Percentiles rank a stretch among this genome's conserved stretches.
These are phyloP conservation scores for Kwoniella mangroviensis DNA, from an alignment of 768 basidiomycete species.

Conservation along the genomic window DNA sequence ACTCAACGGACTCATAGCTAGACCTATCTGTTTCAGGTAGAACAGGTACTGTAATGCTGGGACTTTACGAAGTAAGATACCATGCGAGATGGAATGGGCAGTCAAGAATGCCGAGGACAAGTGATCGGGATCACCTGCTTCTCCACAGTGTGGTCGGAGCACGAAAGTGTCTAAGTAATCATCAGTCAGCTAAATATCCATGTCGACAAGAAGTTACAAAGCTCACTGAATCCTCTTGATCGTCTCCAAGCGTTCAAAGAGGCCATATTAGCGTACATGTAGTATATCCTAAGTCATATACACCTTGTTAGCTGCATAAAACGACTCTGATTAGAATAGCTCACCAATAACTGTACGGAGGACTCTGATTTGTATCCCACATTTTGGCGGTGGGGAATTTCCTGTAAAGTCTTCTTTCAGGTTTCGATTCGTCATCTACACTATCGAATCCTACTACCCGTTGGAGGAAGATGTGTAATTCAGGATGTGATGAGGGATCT, in stretches of 20 bases:
- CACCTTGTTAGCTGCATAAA: slow-evolving; percentile 8
- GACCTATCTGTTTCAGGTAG: slow-evolving; percentile 96
- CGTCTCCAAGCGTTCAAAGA: slow-evolving; percentile 93
- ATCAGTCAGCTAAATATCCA: slow-evolving; percentile 10
- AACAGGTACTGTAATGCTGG: slow-evolving; percentile 90
- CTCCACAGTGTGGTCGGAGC: slow-evolving; percentile 93
- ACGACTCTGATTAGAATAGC: slow-evolving; percentile 35
- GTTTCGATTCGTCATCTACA: slow-evolving; percentile 98
- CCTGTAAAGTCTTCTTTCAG: slow-evolving; percentile 84
- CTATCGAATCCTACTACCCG: slow-evolving; percentile 95
- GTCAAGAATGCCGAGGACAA: slow-evolving; percentile 94
- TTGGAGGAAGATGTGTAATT: slow-evolving; percentile 92
- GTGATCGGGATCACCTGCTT: slow-evolving; percentile 98
- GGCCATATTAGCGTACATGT: slow-evolving; percentile 95
- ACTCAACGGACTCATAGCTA: slow-evolving; percentile 97
- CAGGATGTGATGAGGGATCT: slow-evolving; percentile 85
- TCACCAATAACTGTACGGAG: slow-evolving; percentile 94
- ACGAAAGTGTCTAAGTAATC: slow-evolving; percentile 81
- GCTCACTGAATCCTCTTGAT: slow-evolving; percentile 85
- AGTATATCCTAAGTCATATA: slow-evolving; percentile 72
- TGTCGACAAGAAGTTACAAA: not conserved
- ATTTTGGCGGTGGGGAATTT: slow-evolving; percentile 90
- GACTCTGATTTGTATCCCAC: slow-evolving; percentile 88
- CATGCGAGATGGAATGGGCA: slow-evolving; percentile 97
- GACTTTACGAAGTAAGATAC: slow-evolving; percentile 96